phyloP scores from a whole-genome alignment of 2,329 filamentous ascomycete genomes.

The Penicillium sp. region DNA sequence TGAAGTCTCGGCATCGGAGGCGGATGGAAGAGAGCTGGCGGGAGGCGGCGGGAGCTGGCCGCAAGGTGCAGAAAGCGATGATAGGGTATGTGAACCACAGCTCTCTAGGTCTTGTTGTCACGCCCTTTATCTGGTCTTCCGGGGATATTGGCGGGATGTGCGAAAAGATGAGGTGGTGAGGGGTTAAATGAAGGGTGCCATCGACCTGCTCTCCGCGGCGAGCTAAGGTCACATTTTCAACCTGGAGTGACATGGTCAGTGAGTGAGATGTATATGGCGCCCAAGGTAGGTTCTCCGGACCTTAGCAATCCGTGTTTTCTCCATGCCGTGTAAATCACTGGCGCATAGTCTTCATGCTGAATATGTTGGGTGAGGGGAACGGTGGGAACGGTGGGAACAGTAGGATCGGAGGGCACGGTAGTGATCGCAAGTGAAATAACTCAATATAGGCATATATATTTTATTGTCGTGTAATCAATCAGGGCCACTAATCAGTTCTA shows the following conservation, averaged over 20 bases:
- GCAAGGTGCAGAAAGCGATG: slow-evolving; percentile 74
- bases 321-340: slow-evolving; percentile 38
- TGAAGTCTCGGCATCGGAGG: slow-evolving; percentile 88
- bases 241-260: slow-evolving; percentile 28
- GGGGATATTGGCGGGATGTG: slow-evolving; percentile 48
- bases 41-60: slow-evolving; percentile 67
- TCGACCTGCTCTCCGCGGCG: slow-evolving; percentile 55
- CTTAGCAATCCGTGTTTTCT: slow-evolving; percentile 46
- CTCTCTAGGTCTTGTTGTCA: slow-evolving; percentile 58
- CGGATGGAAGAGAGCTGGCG: slow-evolving; percentile 77
- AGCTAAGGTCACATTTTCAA: slow-evolving; percentile 57
- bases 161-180: slow-evolving; percentile 64
- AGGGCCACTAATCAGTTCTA: not conserved
- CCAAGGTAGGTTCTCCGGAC: slow-evolving; percentile 20
- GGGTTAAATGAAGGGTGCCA: slow-evolving; percentile 61
- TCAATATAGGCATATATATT: not conserved
- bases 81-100: slow-evolving; percentile 95
- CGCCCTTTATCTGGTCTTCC: slow-evolving; percentile 39
- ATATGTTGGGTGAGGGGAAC: slow-evolving; percentile 5
- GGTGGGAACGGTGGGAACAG: not conserved
- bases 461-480: not conserved
- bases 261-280: not conserved
- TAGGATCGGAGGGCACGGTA: not conserved
- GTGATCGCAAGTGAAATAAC: not conserved
- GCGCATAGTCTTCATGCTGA: slow-evolving; percentile 33